phyloP scores from a whole-genome alignment of 306 rosid species.

The Vigna reflexopilosa region DNA sequence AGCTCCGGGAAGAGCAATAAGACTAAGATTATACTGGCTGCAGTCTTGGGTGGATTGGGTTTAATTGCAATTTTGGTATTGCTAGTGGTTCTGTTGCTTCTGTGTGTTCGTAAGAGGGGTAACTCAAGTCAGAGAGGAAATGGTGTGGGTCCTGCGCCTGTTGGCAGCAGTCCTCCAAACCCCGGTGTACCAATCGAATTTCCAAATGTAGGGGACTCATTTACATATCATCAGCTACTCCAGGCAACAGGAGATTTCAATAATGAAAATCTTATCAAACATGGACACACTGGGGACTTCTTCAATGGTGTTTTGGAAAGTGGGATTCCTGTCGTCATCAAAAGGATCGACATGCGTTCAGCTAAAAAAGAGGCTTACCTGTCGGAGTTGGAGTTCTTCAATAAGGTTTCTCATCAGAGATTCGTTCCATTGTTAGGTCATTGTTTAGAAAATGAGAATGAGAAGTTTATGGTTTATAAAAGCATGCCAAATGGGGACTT shows the following conservation, averaged over 20 bases:
- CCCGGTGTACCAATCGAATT: conserved; percentile 59
- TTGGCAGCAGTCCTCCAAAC: conserved; percentile 56
- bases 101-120: conserved; percentile 54
- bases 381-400: conserved; percentile 77
- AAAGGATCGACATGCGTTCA: conserved; percentile 65
- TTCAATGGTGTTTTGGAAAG: conserved; percentile 77
- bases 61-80: conserved; percentile 56
- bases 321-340: conserved; percentile 73
- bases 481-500: conserved; percentile 83
- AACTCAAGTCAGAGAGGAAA: conserved; percentile 57
- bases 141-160: conserved; percentile 66
- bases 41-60: conserved; percentile 75
- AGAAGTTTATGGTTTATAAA: conserved; percentile 87
- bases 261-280: conserved; percentile 70
- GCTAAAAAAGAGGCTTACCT: conserved; percentile 65
- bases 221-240: conserved; percentile 77
- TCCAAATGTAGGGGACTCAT: conserved; percentile 72
- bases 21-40: conserved; percentile 69
- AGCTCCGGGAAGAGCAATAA: conserved; percentile 61
- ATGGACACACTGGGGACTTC: conserved; percentile 88
- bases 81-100: conserved; percentile 48
- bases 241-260: conserved; percentile 77
- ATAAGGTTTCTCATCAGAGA: conserved; percentile 74
- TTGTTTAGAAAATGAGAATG: conserved; percentile 85
- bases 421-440: conserved; percentile 86